Conservation (phyloP, 495 filamentous ascomycete genomes). For the Glutinoglossum americanum region DNA sequence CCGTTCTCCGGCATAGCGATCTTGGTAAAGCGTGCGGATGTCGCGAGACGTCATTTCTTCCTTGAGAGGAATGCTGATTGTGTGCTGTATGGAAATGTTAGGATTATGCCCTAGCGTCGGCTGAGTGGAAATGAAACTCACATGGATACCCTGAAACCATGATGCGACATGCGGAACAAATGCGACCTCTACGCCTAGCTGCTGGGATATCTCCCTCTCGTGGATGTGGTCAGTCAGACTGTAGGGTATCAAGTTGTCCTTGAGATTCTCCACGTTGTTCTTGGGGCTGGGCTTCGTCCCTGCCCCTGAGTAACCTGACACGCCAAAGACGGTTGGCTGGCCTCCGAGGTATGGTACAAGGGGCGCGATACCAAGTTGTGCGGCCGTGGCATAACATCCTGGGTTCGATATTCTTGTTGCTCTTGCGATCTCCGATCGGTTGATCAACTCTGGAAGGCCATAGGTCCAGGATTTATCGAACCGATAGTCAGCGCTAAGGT, state of each 20-base stretch:
- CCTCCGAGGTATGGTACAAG: constrained; percentile 58
- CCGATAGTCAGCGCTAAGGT: constrained; percentile 87
- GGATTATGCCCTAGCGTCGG: not conserved
- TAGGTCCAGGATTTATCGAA: constrained; percentile 88
- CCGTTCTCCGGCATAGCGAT: constrained; percentile 85
- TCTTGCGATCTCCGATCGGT: constrained; percentile 51
- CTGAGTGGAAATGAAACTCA: constrained; percentile 7
- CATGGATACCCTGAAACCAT: constrained; percentile 90
- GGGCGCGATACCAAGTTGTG: constrained; percentile 76
- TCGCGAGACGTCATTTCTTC: constrained; percentile 73
- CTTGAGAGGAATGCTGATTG: constrained; percentile 72
- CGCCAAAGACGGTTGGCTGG: constrained; percentile 73
- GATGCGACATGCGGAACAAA: constrained; percentile 90
- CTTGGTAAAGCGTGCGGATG: constrained; percentile 86
- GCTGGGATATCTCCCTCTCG: constrained; percentile 69
- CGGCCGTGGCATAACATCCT: constrained; percentile 93
- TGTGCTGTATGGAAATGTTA: constrained; percentile 30
- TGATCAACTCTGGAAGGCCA: constrained; percentile 76
- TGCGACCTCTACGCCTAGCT: constrained; percentile 55
- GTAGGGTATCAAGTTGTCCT: constrained; percentile 81
- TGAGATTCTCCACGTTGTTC: constrained; percentile 80
- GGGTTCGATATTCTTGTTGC: constrained; percentile 85
- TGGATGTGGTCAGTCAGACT: constrained; percentile 90
- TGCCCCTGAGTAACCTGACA: constrained; percentile 89
- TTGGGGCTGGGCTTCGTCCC: constrained; percentile 90